Conservation (phyloP, 768 basidiomycete genomes). For the Tulasnella sp. region DNA sequence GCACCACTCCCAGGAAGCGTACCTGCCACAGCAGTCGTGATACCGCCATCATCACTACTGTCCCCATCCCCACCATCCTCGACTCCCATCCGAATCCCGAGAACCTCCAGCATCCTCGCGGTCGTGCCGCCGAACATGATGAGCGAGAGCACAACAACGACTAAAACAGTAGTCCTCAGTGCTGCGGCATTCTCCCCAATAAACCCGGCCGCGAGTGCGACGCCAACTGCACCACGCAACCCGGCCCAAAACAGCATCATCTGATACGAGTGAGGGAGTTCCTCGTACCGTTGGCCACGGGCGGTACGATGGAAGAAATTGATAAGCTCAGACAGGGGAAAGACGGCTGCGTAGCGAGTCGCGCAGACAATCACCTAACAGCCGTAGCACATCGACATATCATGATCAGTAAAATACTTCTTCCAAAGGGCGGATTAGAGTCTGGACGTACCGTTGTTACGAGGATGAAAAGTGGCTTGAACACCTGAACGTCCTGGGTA, state of each 20-base stretch:
- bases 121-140: constrained; percentile 96
- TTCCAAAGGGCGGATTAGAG: background rate
- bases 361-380: constrained; percentile 71
- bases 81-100: constrained; percentile 92
- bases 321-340: constrained; percentile 89
- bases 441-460: constrained; percentile 54
- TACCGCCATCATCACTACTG: constrained; percentile 32
- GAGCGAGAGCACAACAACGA: constrained; percentile 91
- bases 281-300: constrained; percentile 76
- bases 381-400: no score
- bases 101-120: constrained; percentile 86
- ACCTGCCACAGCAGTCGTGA: background rate
- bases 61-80: constrained; percentile 73
- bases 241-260: constrained; percentile 99
- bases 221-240: constrained; percentile 90
- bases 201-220: constrained; percentile 93
- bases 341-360: constrained; percentile 90
- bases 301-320: constrained; percentile 82
- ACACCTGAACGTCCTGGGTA: constrained; percentile 70
- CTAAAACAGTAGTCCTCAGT: constrained; percentile 83
- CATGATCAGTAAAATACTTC: no score
- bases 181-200: constrained; percentile 87
- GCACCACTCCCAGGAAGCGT: background rate
- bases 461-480: constrained; percentile 90
- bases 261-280: constrained; percentile 93